Conservation (phyloP, 192 early-diverging fungal genomes). For the Spizellomyces sp. region DNA sequence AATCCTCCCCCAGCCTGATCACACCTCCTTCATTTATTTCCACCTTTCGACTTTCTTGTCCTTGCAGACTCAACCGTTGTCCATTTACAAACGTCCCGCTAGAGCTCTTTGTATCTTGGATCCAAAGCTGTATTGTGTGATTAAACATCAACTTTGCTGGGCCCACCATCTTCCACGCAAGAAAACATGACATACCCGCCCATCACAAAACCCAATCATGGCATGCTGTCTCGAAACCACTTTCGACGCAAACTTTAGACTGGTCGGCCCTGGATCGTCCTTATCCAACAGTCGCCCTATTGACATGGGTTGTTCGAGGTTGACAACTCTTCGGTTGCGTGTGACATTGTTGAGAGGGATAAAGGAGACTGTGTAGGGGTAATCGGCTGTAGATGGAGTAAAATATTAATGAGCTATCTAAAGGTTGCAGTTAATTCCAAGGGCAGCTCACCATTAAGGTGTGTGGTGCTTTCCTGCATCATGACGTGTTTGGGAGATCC, state of each 20-base stretch:
- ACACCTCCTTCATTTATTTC: conserved; percentile 41
- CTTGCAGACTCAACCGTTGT: conserved; percentile 38
- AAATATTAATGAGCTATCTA: neutral
- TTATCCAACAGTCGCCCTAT: conserved; percentile 23
- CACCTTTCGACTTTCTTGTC: conserved; percentile 22
- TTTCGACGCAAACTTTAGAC: conserved; percentile 26
- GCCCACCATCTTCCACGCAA: neutral
- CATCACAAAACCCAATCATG: conserved; percentile 12
- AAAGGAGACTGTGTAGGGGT: conserved; percentile 22
- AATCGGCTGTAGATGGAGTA: neutral
- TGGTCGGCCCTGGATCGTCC: conserved; percentile 3
- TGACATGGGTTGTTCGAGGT: neutral
- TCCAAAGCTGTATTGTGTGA: conserved; percentile 16
- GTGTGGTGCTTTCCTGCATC: no score
- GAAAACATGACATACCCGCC: neutral
- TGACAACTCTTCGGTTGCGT: conserved; percentile 16
- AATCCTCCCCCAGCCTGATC: conserved; percentile 43
- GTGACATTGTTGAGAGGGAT: conserved; percentile 18
- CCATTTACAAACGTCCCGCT: conserved; percentile 41
- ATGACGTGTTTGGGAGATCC: no score
- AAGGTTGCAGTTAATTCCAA: neutral
- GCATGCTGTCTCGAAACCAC: conserved; percentile 26
- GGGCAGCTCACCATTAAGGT: neutral
- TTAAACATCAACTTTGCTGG: neutral
- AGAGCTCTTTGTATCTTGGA: conserved; percentile 39